Evolutionary conservation across 192 early-diverging fungal genomes (phyloP).

Genomic region (Phlyctochytrium bullatum): DNA sequence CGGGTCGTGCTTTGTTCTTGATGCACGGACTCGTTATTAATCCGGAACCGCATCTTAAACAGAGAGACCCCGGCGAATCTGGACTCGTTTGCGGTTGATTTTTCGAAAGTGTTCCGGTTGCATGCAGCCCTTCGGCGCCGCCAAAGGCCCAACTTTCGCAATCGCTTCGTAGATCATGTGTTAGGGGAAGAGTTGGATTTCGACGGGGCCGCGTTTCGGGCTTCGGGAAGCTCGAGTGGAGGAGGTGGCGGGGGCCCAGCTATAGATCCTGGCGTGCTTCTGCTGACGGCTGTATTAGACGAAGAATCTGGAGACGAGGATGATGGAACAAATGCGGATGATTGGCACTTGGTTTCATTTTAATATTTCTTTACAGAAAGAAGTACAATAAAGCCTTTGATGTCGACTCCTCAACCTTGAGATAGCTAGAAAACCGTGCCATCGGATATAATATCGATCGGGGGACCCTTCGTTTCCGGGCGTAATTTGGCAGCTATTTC

Average conservation of each 20-base stretch:
- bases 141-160: neutral
- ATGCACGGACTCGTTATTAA: too few species aligned
- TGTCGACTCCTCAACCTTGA: too few species aligned
- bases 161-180: neutral
- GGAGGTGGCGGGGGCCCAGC: too few species aligned
- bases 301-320: neutral
- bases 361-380: too few species aligned
- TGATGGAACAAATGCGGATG: neutral
- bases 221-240: too few species aligned
- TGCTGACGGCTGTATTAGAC: neutral
- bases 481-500: constrained; percentile 79
- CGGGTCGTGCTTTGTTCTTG: too few species aligned
- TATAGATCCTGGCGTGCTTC: neutral
- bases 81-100: neutral
- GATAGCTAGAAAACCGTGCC: constrained; percentile 80
- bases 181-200: too few species aligned
- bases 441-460: constrained; percentile 84
- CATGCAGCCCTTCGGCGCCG: neutral
- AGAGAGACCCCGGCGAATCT: too few species aligned
- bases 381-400: too few species aligned
- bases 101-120: neutral
- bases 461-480: constrained; percentile 80
- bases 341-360: constrained; percentile 1
- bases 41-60: too few species aligned
- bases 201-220: too few species aligned